Conservation (phyloP, 441 rosid species). For the Populus tomentosa region DNA sequence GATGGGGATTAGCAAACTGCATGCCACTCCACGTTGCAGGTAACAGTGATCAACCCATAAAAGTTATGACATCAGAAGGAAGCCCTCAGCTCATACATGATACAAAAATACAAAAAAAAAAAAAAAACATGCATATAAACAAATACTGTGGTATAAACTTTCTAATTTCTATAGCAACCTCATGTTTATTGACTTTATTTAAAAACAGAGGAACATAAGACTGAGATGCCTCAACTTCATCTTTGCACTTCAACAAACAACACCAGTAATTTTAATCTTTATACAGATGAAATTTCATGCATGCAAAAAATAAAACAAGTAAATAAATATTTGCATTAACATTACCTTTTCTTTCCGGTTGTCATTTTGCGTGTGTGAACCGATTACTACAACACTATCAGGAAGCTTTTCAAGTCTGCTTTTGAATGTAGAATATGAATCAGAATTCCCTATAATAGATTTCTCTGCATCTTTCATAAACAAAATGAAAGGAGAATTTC, state of each 20-base stretch:
- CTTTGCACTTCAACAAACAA: neutral
- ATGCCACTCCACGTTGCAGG: neutral
- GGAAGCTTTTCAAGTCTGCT: conserved; percentile 65
- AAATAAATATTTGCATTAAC: neutral
- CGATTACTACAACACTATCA: conserved; percentile 61
- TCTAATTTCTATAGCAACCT: neutral
- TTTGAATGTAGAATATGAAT: conserved; percentile 52
- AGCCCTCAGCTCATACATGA: neutral
- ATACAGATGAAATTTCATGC: neutral
- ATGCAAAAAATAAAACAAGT: neutral
- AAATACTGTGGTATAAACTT: neutral
- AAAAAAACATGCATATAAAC: neutral
- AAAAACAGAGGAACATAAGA: neutral
- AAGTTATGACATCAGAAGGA: neutral
- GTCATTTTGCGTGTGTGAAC: conserved; percentile 66
- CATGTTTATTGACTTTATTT: neutral
- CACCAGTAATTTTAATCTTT: neutral
- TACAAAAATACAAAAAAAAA: neutral
- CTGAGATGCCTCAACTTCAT: neutral
- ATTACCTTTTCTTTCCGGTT: conserved; percentile 75
- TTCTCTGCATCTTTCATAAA: conserved; percentile 79
- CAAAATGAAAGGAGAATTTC: conserved; percentile 68
- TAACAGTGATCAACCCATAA: neutral
- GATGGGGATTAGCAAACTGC: neutral
- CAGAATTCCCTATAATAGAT: conserved; percentile 68